phyloP scores from a whole-genome alignment of 2,329 filamentous ascomycete genomes.

The Cordyceps militaris region DNA sequence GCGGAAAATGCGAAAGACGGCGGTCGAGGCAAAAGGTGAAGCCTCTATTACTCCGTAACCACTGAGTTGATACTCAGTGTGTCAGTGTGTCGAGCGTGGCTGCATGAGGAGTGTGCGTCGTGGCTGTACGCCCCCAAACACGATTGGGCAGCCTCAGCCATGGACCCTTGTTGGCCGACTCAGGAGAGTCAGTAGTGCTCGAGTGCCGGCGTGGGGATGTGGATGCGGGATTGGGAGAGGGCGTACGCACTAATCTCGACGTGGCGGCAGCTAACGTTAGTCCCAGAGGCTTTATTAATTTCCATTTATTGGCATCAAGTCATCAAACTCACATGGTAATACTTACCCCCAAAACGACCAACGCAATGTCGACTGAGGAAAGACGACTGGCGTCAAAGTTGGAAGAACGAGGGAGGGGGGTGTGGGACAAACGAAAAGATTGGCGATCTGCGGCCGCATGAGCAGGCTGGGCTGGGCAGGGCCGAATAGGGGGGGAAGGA shows the following conservation, averaged over 20 bases:
- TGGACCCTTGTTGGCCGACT: not conserved
- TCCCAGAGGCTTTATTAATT: too few relatives aligned
- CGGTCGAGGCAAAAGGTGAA: too few relatives aligned
- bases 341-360: too few relatives aligned
- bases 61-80: too few relatives aligned
- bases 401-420: not conserved
- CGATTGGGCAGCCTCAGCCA: not conserved
- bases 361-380: not conserved
- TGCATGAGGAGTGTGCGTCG: not conserved
- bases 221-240: not conserved
- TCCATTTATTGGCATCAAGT: too few relatives aligned
- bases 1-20: not conserved
- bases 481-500: not conserved
- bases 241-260: not conserved
- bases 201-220: not conserved
- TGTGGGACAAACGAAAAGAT: not conserved
- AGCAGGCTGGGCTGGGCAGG: not conserved
- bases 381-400: not conserved
- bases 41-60: too few relatives aligned
- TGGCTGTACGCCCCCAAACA: not conserved
- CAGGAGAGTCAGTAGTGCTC: not conserved
- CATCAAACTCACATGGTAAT: too few relatives aligned
- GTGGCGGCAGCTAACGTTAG: not conserved
- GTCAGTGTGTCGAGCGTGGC: not conserved
- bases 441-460: not conserved